A percentile compares a stretch with the other conserved stretches of the same genome.
Evolutionary conservation across 208 protist species (phyloP).

Genomic region (Leptomonas pyrrhocoris): DNA sequence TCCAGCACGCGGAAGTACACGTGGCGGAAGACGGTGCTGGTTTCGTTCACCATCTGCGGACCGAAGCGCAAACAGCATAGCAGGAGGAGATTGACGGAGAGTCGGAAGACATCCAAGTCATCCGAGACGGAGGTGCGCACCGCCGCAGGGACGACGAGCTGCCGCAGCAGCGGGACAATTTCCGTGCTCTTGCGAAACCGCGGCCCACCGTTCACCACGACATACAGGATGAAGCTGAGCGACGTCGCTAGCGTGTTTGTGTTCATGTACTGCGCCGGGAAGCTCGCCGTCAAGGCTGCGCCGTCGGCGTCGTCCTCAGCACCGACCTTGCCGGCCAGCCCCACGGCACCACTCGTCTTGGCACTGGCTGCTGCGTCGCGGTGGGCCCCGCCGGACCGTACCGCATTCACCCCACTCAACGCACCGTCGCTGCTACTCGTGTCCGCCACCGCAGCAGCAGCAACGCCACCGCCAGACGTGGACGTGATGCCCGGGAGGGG

Average conservation of each 20-base stretch:
- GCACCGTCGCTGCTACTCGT: not conserved
- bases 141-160: conserved; percentile 80
- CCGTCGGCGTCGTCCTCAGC: not conserved
- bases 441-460: not conserved
- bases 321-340: conserved; percentile 1
- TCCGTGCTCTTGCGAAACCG: conserved; percentile 75
- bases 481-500: conserved; percentile 27
- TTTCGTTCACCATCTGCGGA: conserved; percentile 92
- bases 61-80: conserved; percentile 89
- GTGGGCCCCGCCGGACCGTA: not conserved
- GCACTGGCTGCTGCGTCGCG: not conserved
- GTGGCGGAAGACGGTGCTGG: conserved; percentile 92
- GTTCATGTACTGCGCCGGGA: conserved; percentile 21
- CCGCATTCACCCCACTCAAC: not conserved
- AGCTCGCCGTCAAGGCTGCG: conserved; percentile 7
- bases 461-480: conserved; percentile 4
- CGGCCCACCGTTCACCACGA: conserved; percentile 89
- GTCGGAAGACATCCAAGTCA: conserved; percentile 87
- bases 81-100: conserved; percentile 92
- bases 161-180: conserved; percentile 80
- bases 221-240: conserved; percentile 64
- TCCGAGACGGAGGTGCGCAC: conserved; percentile 85
- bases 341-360: conserved; percentile 3
- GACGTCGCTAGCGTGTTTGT: conserved; percentile 41
- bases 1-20: conserved; percentile 93